These are phyloP conservation scores for Trichoderma afroharzianum DNA, from an alignment of 2,329 filamentous ascomycete genomes.

Conservation along the genomic window DNA sequence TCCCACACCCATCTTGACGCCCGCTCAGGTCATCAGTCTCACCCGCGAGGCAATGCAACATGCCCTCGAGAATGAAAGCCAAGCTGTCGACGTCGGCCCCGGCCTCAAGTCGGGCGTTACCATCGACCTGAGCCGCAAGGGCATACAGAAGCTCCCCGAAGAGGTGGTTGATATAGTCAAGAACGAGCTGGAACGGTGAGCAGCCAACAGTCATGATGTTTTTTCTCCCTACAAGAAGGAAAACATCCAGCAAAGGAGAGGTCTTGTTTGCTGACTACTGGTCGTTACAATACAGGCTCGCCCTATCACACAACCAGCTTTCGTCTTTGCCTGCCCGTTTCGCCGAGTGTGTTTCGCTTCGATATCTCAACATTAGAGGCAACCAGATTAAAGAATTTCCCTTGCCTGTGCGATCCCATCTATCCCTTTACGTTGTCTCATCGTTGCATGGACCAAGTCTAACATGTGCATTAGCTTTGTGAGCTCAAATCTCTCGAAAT, in stretches of 20 bases:
- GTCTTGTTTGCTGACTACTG: constrained; percentile 10
- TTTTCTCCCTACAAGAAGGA: neutral
- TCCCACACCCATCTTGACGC: constrained; percentile 50
- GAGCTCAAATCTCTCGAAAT: constrained; percentile 85
- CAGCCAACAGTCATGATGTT: constrained; percentile 11
- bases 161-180: constrained; percentile 74
- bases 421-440: neutral
- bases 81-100: constrained; percentile 56
- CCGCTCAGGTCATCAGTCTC: constrained; percentile 61
- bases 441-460: constrained; percentile 17
- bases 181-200: constrained; percentile 67
- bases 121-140: constrained; percentile 72
- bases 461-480: constrained; percentile 61
- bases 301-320: constrained; percentile 76
- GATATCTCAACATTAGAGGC: constrained; percentile 77
- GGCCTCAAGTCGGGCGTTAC: constrained; percentile 69
- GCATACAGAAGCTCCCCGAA: constrained; percentile 66
- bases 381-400: constrained; percentile 67
- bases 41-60: constrained; percentile 64
- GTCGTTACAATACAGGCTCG: constrained; percentile 51
- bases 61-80: constrained; percentile 63
- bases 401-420: constrained; percentile 43
- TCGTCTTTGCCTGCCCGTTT: constrained; percentile 67
- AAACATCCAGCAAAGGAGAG: neutral
- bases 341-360: constrained; percentile 70